These are phyloP conservation scores for Handroanthus guayacan DNA, from an alignment of 257 asterid genomes.

Conservation along the genomic window DNA sequence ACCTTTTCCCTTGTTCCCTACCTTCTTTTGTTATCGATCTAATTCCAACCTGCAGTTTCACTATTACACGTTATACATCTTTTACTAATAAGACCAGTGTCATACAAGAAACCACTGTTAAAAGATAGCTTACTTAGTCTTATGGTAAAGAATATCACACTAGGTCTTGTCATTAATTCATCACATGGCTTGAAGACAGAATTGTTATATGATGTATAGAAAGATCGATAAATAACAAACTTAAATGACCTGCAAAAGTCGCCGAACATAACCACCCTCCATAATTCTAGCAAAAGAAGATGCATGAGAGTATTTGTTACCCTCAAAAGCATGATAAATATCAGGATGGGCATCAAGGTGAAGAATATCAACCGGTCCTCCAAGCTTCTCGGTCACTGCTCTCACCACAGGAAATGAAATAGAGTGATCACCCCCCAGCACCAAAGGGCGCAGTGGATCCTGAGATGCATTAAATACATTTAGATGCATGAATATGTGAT, in stretches of 20 bases:
- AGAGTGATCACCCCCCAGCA: slow-evolving; percentile 98
- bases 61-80: neutral
- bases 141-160: neutral
- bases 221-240: slow-evolving; percentile 8
- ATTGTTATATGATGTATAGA: neutral
- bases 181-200: neutral
- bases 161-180: neutral
- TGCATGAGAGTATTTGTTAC: slow-evolving; percentile 95
- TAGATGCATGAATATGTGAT: slow-evolving; percentile 19
- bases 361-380: slow-evolving; percentile 95
- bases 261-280: slow-evolving; percentile 99
- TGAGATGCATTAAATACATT: slow-evolving; percentile 35
- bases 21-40: slow-evolving; percentile 96
- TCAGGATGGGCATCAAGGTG: slow-evolving; percentile 99
- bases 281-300: slow-evolving; percentile 95
- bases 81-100: neutral
- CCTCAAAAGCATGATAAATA: slow-evolving; percentile 90
- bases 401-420: slow-evolving; percentile 94
- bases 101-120: slow-evolving; percentile 5
- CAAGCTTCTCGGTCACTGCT: slow-evolving; percentile 98
- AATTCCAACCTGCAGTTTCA: slow-evolving; percentile 80
- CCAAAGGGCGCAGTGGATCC: slow-evolving; percentile 92
- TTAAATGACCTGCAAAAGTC: slow-evolving; percentile 80
- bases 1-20: slow-evolving; percentile 94
- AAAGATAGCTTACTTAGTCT: slow-evolving; percentile 13